Base-by-base conservation (phyloP, 179 eudicot genomes). In the Actinidia arguta region DNA sequence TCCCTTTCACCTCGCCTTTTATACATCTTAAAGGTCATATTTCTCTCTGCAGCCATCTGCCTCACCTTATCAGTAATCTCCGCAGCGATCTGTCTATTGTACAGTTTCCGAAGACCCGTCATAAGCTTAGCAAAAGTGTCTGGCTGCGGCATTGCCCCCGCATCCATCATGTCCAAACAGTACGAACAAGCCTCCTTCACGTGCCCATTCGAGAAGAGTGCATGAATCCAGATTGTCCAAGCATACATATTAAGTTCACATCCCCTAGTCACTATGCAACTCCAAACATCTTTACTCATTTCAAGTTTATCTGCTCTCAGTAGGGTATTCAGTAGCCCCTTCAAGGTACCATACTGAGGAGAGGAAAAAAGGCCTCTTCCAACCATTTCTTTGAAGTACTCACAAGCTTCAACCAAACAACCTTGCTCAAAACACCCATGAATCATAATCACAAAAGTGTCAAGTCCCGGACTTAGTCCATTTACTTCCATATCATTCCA, bases 181-280 rank as follows among this genome's bases (percentile, higher is more conserved):
- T 93, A 96, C 18, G 91, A 87, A 80, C 99, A 96, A 80, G 99
- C 99, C 71, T 94, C 98, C 88, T 95, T 95, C 83, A 94, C 95
- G 76, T 94, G 96, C 73, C 96, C 96, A 52, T 89, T 93, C 18
- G 96, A 85, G 85, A 96, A 96, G 42, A 96, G 93, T 54, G 99
- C 94, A 77, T 95, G 99, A 78, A 96, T 93, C 97, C 97, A 96
- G 42, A 96, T 96, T 76, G 99, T 96, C 99, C 98, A 96, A 50
- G 98, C 94, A 84, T 85, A 87, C 58, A 93, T 97, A 88, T 96
- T 96, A 79, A 93, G 87, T 77, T 92, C 96, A 81, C 97, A 93
- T 25, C 99, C 97, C 85, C 91, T 93, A 72, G 83, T 86, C 50
- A 88, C 81, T 20, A 96, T 92, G 81, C 93, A 91, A 73, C 87